These are phyloP conservation scores for carrot (Daucus carota) DNA, from an alignment of 129 eudicot species.

Conservation along the genomic window DH1_v3.0 NC_030383.2:46401501-46402000, in stretches of 20 bases:
- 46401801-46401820: not conserved
- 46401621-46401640: not conserved
- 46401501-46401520: not conserved
- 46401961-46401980: not conserved
- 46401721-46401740: conserved; percentile 36
- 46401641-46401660: not conserved
- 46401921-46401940: not conserved
- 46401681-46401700: not conserved
- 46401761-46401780: conserved; percentile 23
- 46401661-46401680: too few relatives aligned
- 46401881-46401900: conserved; percentile 9
- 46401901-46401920: not conserved
- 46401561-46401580: not conserved
- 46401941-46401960: not conserved
- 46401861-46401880: not conserved
- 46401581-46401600: not conserved
- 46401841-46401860: not conserved
- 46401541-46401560: not conserved
- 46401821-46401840: not conserved
- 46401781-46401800: conserved; percentile 5
- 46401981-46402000: not conserved
- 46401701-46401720: not conserved
- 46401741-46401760: conserved; percentile 32
- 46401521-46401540: not conserved
- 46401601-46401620: not conserved